Evolutionary conservation across 225 moss, liverwort and hornwort species (phyloP).

Genomic region (Polytrichum formosum): DNA sequence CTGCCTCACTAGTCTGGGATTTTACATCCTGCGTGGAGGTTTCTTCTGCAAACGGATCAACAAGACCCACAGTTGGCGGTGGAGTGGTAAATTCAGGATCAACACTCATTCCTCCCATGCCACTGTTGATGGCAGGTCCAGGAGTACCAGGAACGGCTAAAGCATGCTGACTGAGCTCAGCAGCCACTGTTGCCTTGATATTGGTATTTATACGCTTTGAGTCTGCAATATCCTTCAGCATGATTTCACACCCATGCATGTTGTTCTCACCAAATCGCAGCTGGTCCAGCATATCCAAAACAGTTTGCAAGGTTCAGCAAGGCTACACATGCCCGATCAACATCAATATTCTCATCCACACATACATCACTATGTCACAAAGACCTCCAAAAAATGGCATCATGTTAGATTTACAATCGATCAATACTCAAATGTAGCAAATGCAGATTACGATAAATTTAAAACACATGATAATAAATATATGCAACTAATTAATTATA

Average conservation of each 20-base stretch:
- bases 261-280: constrained; percentile 97
- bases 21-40: constrained; percentile 29
- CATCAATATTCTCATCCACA: no score
- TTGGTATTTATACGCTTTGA: constrained; percentile 94
- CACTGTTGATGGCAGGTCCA: constrained; percentile 10
- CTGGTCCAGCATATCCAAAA: constrained; percentile 39
- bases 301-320: constrained; percentile 2
- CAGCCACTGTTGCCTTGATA: constrained; percentile 73
- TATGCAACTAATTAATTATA: no score
- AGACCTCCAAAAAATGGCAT: no score
- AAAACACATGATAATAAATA: no score
- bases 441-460: no score
- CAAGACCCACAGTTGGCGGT: constrained; percentile 28
- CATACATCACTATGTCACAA: no score
- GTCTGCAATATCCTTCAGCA: constrained; percentile 97
- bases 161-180: constrained; percentile 36
- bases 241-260: constrained; percentile 99
- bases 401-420: no score
- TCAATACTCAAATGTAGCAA: no score
- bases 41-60: constrained; percentile 19
- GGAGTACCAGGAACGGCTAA: constrained; percentile 8
- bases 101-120: constrained; percentile 19
- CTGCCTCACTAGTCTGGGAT: constrained; percentile 32
- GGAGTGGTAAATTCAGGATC: constrained; percentile 36
- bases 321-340: not conserved